Conservation (phyloP, 2,329 filamentous ascomycete species). For the Claviceps purpurea region DNA sequence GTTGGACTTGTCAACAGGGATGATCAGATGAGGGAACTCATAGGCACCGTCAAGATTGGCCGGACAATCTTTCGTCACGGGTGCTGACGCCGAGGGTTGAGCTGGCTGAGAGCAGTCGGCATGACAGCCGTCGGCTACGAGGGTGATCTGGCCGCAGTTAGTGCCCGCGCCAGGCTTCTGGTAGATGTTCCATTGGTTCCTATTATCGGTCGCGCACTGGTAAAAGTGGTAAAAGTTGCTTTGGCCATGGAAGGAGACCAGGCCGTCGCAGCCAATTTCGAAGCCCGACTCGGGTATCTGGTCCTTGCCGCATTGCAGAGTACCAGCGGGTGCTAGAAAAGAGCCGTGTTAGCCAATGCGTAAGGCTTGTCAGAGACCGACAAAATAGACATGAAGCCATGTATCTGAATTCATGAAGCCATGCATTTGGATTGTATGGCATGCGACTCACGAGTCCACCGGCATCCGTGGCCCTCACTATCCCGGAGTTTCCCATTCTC, state of each 20-base stretch:
- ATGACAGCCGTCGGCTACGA: conserved; percentile 28
- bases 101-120: conserved; percentile 1
- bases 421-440: not conserved
- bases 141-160: conserved; percentile 35
- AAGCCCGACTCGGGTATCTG: conserved; percentile 41
- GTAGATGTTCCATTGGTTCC: conserved; percentile 44
- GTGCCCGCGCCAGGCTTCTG: conserved; percentile 19
- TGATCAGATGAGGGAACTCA: conserved; percentile 48
- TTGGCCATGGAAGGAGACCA: conserved; percentile 36
- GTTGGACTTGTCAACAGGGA: conserved; percentile 41
- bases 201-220: conserved; percentile 41
- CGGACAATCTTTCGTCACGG: conserved; percentile 22
- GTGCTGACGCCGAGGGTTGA: conserved; percentile 7
- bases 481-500: conserved; percentile 42
- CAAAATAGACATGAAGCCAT: not conserved
- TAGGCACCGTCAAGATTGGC: conserved; percentile 30
- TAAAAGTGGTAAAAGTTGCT: conserved; percentile 48
- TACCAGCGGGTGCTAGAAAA: conserved; percentile 34
- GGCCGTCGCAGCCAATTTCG: conserved; percentile 37
- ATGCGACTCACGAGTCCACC: conserved; percentile 39
- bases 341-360: not conserved
- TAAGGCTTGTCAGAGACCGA: not conserved
- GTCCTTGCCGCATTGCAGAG: conserved; percentile 48
- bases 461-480: conserved; percentile 43
- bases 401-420: not conserved